A percentile compares a stretch with the other conserved stretches of the same genome.
Conservation (phyloP, 2,329 filamentous ascomycete species). For the Botrytis byssoidea region DNA sequence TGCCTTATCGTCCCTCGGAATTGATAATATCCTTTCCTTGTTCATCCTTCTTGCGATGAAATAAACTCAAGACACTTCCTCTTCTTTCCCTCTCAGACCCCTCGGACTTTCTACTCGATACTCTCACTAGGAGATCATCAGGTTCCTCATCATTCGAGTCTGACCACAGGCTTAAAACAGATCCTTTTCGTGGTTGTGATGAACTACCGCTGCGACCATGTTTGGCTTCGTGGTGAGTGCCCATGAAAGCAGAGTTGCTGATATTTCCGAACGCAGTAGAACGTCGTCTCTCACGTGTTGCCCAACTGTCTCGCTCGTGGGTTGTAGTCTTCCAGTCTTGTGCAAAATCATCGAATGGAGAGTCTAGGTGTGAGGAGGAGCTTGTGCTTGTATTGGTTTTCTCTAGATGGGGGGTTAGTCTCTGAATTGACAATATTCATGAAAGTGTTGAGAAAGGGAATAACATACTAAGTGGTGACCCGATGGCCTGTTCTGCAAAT, state of each 20-base stretch:
- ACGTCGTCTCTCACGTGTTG: constrained; percentile 5
- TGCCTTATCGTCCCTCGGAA: constrained; percentile 6
- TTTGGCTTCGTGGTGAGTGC: constrained; percentile 8
- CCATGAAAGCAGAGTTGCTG: constrained; percentile 17
- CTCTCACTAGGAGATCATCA: neutral
- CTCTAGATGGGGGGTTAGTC: neutral
- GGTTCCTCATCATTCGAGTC: constrained; percentile 13
- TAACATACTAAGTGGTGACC: constrained; percentile 5
- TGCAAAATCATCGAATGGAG: constrained; percentile 20
- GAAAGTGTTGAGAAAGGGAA: neutral
- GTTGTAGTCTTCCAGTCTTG: constrained; percentile 19
- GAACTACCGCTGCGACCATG: constrained; percentile 4
- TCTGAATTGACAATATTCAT: neutral
- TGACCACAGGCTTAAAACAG: constrained; percentile 16
- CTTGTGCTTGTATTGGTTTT: neutral
- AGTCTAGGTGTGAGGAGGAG: neutral
- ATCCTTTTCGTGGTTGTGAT: neutral
- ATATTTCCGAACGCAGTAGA: constrained; percentile 16
- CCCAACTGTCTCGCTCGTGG: constrained; percentile 13
- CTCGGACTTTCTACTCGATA: constrained; percentile 12
- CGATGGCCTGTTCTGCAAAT: neutral
- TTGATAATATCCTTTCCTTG: constrained; percentile 13
- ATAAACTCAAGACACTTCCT: constrained; percentile 16
- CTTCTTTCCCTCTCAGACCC: neutral
- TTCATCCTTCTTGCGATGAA: constrained; percentile 9